Base-by-base conservation (phyloP, 2,329 filamentous ascomycete genomes). In the Ophiocordyceps robertsii region DNA sequence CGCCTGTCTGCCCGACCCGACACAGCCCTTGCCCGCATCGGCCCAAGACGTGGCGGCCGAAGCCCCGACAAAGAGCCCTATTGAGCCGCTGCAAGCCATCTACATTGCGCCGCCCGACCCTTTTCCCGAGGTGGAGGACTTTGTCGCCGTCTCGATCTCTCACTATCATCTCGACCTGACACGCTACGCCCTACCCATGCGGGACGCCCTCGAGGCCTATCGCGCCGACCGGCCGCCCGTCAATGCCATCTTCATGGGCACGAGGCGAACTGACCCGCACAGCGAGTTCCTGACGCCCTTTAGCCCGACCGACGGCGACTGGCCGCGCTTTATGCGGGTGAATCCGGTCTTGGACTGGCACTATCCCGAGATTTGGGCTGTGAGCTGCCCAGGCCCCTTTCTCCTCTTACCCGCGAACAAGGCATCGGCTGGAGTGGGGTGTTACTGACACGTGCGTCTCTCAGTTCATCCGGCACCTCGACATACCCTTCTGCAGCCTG, bases 271-370 rank as follows among this genome's bases (percentile, higher is more conserved):
- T 4, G 92, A 98, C 62, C 92, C 92, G 7, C 88, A 96, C 59
- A 87, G 90, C 38, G 80, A 78, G 51, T 68, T 72, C 14, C 61
- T 98, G 53, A 83, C 75, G 33, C 78, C 84, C 62, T 96, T 96
- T 57, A 85, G 94, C 57, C 75, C 73, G 40, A 98, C 92, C 5
- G 92, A 96, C 62, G 69, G 74, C 31, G 88, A 82, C 2, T 98
- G 92, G 92, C 92, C 92, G 31, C 67, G 72, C 37, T 95, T 96
- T 56, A 89, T 96, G 80, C 77, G 92, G 45, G 73, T 96, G 46
- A 88, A 98, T 62, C 90, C 92, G 0, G 84, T 98, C 10, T 89
- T 98, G 56, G 92, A 98, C 63, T 98, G 92, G 92, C 86, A 92
- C 60, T 95, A 95, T 61, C 76, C 78, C 11, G 90, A 96, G 60